phyloP scores from a whole-genome alignment of 192 early-diverging fungal species.

The Coemansia sp. region DNA sequence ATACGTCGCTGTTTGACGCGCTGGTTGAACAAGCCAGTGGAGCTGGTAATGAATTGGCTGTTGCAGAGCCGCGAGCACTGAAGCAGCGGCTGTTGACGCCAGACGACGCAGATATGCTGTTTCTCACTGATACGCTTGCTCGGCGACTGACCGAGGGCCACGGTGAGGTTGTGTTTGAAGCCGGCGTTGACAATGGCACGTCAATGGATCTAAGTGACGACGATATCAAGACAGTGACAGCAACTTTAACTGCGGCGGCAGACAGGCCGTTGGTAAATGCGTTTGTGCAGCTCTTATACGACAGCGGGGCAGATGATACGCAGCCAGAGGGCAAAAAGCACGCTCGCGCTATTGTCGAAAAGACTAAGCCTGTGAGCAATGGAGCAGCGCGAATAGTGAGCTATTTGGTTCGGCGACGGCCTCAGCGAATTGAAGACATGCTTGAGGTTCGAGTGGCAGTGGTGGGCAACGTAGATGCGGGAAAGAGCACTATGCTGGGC shows the following conservation, averaged over 20 bases:
- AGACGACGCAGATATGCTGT: constrained; percentile 50
- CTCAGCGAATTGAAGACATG: constrained; percentile 75
- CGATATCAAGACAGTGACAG: constrained; percentile 51
- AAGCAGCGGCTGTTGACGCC: constrained; percentile 57
- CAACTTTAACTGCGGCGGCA: constrained; percentile 42
- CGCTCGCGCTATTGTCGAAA: constrained; percentile 18
- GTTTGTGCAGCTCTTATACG: constrained; percentile 37
- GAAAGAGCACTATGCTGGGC: constrained; percentile 87
- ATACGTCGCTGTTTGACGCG: constrained; percentile 43
- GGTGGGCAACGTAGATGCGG: constrained; percentile 86
- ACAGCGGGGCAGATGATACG: constrained; percentile 17
- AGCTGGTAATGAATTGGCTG: not conserved
- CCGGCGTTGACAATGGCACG: constrained; percentile 75
- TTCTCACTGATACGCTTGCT: constrained; percentile 42
- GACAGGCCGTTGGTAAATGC: constrained; percentile 12
- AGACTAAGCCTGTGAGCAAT: not conserved
- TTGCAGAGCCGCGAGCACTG: constrained; percentile 14
- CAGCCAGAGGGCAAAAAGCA: constrained; percentile 6
- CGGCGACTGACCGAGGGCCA: constrained; percentile 57
- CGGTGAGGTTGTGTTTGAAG: constrained; percentile 78
- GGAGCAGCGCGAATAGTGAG: constrained; percentile 3
- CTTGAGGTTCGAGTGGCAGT: constrained; percentile 86
- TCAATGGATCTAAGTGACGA: constrained; percentile 62
- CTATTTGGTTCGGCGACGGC: constrained; percentile 67
- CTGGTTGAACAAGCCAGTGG: constrained; percentile 42